Percentiles rank a stretch among this genome's conserved stretches.
Evolutionary conservation across 768 basidiomycete genomes (phyloP).

Genomic region (Boletus coccyginus): DNA sequence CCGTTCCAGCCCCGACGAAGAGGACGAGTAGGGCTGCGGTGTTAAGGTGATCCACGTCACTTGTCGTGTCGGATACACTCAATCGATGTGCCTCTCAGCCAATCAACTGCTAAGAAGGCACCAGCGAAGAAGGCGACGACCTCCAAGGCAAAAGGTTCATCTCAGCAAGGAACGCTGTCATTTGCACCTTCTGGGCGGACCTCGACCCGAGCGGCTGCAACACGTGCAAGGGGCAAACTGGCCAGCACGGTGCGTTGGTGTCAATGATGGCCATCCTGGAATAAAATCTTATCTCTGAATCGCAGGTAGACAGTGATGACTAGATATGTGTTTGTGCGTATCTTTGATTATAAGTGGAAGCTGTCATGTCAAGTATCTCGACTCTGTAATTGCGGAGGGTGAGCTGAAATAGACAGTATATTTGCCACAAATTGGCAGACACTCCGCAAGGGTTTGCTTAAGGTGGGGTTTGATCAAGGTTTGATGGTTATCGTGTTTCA

Average conservation of each 20-base stretch:
- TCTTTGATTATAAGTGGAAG: background rate
- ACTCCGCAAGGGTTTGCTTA: background rate
- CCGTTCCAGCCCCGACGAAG: slow-evolving; percentile 46
- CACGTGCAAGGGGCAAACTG: slow-evolving; percentile 63
- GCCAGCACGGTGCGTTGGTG: slow-evolving; percentile 39
- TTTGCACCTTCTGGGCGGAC: slow-evolving; percentile 60
- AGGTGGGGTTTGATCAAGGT: background rate
- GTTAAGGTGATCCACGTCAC: slow-evolving; percentile 46
- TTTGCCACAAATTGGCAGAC: background rate
- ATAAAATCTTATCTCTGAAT: background rate
- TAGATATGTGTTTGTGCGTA: slow-evolving; percentile 4
- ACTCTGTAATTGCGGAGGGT: background rate
- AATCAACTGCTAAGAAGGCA: slow-evolving; percentile 48
- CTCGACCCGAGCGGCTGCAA: slow-evolving; percentile 66
- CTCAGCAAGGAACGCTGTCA: slow-evolving; percentile 48
- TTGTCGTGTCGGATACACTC: slow-evolving; percentile 29
- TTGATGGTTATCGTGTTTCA: background rate
- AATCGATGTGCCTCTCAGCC: slow-evolving; percentile 24
- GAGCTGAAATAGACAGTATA: background rate
- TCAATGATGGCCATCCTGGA: background rate
- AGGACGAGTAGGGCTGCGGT: slow-evolving; percentile 63
- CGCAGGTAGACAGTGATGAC: slow-evolving; percentile 30
- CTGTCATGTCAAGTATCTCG: background rate
- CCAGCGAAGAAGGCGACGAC: slow-evolving; percentile 46
- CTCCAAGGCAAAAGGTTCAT: slow-evolving; percentile 27